Evolutionary conservation across 2,329 filamentous ascomycete species (phyloP).

Genomic region (Verticillium alfalfae): DNA sequence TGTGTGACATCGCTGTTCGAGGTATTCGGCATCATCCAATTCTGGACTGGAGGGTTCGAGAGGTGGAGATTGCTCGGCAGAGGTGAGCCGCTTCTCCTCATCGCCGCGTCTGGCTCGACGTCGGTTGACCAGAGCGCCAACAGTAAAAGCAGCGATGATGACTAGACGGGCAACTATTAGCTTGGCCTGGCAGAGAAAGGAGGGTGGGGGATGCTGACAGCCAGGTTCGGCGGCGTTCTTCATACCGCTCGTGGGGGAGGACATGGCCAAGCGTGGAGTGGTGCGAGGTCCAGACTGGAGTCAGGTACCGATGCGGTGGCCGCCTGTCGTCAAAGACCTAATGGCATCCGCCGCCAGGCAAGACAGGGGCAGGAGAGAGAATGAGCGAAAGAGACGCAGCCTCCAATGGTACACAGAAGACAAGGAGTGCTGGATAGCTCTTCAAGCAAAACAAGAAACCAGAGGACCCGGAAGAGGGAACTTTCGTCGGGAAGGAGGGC

Average conservation of each 20-base stretch:
- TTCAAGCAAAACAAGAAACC: background rate
- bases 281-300: background rate
- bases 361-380: background rate
- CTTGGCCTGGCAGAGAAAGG: background rate
- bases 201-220: constrained; percentile 3
- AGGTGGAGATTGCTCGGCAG: constrained; percentile 1
- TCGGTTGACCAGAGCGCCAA: constrained; percentile 11
- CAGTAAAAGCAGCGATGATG: constrained; percentile 9
- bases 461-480: background rate
- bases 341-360: background rate
- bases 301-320: background rate
- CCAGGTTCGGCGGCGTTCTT: constrained; percentile 9
- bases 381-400: too few species aligned
- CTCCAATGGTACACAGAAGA: background rate
- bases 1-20: background rate
- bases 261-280: constrained; percentile 1
- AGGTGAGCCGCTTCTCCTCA: constrained; percentile 3
- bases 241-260: constrained; percentile 4
- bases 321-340: too few species aligned
- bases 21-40: background rate
- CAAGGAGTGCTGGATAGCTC: background rate
- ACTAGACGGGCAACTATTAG: background rate
- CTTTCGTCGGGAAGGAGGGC: background rate
- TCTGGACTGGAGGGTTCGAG: constrained; percentile 5
- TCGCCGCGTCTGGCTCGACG: constrained; percentile 6